Conservation (phyloP, 345 rosid species). For the Eucalyptus pumila region DNA sequence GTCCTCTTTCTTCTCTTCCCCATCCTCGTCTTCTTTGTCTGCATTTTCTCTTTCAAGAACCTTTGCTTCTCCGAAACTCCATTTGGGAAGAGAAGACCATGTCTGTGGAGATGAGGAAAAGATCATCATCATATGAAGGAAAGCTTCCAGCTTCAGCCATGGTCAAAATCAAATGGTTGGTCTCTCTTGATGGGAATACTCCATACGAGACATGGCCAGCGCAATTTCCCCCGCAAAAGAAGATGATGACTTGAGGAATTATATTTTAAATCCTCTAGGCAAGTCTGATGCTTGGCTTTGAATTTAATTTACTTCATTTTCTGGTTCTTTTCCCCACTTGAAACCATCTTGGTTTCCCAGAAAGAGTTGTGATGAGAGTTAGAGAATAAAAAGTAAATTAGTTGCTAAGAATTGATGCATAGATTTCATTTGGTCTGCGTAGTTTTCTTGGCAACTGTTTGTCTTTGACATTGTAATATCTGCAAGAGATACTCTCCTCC, state of each 20-base stretch:
- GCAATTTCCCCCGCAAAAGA: not conserved
- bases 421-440: not conserved
- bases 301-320: not conserved
- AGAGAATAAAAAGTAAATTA: not conserved
- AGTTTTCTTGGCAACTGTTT: not conserved
- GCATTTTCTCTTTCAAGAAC: not conserved
- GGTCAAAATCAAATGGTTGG: not conserved
- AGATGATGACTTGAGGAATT: not conserved
- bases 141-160: not conserved
- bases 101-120: not conserved
- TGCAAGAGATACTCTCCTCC: not conserved
- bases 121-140: not conserved
- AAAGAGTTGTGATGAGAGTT: not conserved
- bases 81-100: not conserved
- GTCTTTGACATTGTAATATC: not conserved
- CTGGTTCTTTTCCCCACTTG: not conserved
- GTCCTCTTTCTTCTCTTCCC: not conserved
- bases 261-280: slow-evolving; percentile 25
- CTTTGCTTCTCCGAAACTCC: not conserved
- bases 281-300: slow-evolving; percentile 61
- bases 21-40: not conserved
- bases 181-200: not conserved
- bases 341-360: slow-evolving; percentile 9
- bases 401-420: not conserved
- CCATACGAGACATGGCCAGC: slow-evolving; percentile 6